A percentile compares a stretch with the other conserved stretches of the same genome.
Evolutionary conservation across 345 rosid genomes (phyloP).

Genomic region (Salix dunnii): DNA sequence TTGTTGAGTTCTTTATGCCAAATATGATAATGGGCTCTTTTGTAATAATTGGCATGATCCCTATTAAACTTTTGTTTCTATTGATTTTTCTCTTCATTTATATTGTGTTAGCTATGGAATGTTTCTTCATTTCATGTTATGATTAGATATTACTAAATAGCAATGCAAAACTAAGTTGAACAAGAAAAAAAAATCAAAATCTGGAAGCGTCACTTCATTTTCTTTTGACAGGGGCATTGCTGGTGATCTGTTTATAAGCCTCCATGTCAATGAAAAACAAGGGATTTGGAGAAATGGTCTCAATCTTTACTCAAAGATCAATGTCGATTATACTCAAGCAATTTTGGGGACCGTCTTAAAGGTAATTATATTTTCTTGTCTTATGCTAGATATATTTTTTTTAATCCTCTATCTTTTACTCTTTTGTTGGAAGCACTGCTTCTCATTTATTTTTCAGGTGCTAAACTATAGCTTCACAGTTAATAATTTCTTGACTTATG

Average conservation of each 20-base stretch:
- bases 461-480: too few relatives aligned
- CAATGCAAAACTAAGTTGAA: neutral
- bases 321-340: slow-evolving; percentile 73
- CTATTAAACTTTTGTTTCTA: too few relatives aligned
- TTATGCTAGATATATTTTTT: too few relatives aligned
- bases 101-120: neutral
- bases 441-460: too few relatives aligned
- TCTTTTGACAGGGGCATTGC: slow-evolving; percentile 47
- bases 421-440: too few relatives aligned
- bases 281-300: slow-evolving; percentile 82
- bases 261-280: slow-evolving; percentile 62
- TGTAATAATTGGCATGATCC: too few relatives aligned
- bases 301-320: slow-evolving; percentile 70
- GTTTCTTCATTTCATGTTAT: neutral
- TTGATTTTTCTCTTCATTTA: neutral
- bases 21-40: too few relatives aligned
- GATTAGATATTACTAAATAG: neutral
- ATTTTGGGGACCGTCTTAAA: slow-evolving; percentile 64
- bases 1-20: too few relatives aligned
- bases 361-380: slow-evolving; percentile 32
- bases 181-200: neutral
- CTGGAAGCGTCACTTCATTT: neutral
- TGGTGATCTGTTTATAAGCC: slow-evolving; percentile 70
- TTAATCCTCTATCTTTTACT: too few relatives aligned
- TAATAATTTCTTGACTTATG: too few relatives aligned